Evolutionary conservation across 768 basidiomycete genomes (phyloP).

Genomic region (Serendipita sp.): DNA sequence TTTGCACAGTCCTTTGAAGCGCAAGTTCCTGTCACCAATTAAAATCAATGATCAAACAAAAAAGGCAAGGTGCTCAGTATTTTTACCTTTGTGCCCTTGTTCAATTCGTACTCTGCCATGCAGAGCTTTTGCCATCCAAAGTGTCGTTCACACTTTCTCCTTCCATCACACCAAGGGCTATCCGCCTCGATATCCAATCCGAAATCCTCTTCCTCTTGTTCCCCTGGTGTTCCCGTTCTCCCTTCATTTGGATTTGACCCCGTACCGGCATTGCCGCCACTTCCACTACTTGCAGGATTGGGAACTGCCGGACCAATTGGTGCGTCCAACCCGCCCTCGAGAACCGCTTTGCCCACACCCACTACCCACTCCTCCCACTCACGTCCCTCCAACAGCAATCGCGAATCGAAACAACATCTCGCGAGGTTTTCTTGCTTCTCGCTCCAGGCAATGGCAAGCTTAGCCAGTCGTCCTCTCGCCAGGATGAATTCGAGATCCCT

Average conservation of each 20-base stretch:
- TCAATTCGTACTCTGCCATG: constrained; percentile 51
- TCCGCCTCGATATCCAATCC: constrained; percentile 18
- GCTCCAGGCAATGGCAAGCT: constrained; percentile 51
- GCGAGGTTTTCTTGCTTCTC: constrained; percentile 31
- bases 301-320: neutral
- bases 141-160: constrained; percentile 65
- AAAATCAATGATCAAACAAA: neutral
- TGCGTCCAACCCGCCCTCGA: constrained; percentile 41
- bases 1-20: neutral
- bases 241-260: constrained; percentile 36
- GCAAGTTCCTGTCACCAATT: neutral
- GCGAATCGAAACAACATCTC: constrained; percentile 80
- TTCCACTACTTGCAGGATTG: neutral
- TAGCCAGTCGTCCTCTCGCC: constrained; percentile 55
- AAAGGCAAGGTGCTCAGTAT: neutral
- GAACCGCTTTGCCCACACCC: constrained; percentile 12
- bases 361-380: constrained; percentile 53
- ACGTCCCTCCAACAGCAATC: constrained; percentile 69
- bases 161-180: constrained; percentile 70
- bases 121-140: constrained; percentile 82
- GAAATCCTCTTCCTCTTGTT: constrained; percentile 26
- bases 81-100: constrained; percentile 49
- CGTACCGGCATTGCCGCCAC: neutral
- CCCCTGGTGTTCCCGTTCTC: constrained; percentile 19
- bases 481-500: constrained; percentile 50